Conservation (phyloP, 2,329 filamentous ascomycete genomes). For the Periconia sp. region DNA sequence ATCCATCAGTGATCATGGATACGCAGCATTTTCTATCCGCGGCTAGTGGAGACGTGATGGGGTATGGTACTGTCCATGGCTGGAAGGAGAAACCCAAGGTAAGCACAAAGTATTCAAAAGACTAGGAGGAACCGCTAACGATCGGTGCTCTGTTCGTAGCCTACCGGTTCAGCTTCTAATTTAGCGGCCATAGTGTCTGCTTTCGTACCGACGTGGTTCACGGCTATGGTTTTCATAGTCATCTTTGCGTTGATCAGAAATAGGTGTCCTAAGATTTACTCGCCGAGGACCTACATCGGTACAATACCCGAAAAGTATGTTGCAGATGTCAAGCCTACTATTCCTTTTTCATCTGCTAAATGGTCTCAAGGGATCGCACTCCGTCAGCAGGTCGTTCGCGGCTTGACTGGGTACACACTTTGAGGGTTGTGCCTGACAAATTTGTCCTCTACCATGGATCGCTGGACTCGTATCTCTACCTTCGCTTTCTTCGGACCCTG, state of each 20-base stretch:
- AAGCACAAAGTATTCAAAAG: background rate
- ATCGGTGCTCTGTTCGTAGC: conserved; percentile 20
- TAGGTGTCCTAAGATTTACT: conserved; percentile 52
- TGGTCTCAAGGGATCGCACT: conserved; percentile 51
- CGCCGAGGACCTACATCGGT: conserved; percentile 53
- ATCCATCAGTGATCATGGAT: too few relatives aligned
- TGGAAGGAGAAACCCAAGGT: conserved; percentile 21
- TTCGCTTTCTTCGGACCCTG: conserved; percentile 84
- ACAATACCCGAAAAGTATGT: conserved; percentile 46
- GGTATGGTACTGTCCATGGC: conserved; percentile 5
- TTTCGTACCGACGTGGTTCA: conserved; percentile 40
- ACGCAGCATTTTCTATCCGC: conserved; percentile 9
- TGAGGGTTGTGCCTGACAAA: conserved; percentile 68
- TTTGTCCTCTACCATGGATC: conserved; percentile 89
- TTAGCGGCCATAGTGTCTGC: conserved; percentile 41
- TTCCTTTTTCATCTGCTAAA: background rate
- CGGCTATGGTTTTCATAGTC: conserved; percentile 36
- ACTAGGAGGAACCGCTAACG: conserved; percentile 8
- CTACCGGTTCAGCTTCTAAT: conserved; percentile 35
- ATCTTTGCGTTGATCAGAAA: conserved; percentile 51
- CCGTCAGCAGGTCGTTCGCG: conserved; percentile 42
- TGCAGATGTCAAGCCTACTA: background rate
- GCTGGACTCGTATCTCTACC: conserved; percentile 87
- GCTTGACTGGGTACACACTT: conserved; percentile 53
- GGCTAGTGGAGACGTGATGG: background rate